Conservation (phyloP, 257 asterid species). For the Solanum bulbocastanum region DNA sequence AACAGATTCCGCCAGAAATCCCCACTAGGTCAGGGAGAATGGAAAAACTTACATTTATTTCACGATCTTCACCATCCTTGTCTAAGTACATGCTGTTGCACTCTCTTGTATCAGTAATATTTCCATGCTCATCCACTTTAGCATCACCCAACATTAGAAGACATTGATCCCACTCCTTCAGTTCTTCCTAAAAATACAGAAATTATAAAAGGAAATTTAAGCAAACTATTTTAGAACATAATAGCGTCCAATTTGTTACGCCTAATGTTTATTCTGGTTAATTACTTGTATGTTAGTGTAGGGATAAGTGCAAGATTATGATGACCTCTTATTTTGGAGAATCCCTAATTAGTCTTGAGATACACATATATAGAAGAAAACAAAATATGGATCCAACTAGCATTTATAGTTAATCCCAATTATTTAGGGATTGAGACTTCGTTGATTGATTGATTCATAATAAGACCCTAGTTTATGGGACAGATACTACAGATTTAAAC, state of each 20-base stretch:
- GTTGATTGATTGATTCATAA: background rate
- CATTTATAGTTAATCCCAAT: background rate
- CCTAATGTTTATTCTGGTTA: background rate
- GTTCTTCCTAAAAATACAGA: conserved; percentile 51
- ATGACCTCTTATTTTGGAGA: background rate
- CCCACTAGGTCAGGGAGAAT: background rate
- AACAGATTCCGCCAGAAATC: background rate
- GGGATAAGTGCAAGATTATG: background rate
- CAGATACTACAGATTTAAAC: background rate
- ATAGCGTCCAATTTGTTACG: background rate
- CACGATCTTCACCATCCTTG: conserved; percentile 96
- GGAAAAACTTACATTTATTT: conserved; percentile 67
- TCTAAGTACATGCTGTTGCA: conserved; percentile 69
- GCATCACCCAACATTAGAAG: conserved; percentile 93
- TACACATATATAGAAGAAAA: background rate
- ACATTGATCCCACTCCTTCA: conserved; percentile 98
- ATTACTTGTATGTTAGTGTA: background rate
- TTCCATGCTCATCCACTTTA: conserved; percentile 88
- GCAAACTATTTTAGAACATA: background rate
- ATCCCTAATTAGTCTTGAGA: background rate
- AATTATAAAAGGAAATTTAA: background rate
- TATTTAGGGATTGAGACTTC: background rate
- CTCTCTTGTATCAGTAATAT: conserved; percentile 71
- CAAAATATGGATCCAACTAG: background rate
- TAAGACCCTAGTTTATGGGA: background rate